Evolutionary conservation across 768 basidiomycete genomes (phyloP), one percentile per base, ranked within the genome.

Genomic region (Boletus rubropictus): DNA sequence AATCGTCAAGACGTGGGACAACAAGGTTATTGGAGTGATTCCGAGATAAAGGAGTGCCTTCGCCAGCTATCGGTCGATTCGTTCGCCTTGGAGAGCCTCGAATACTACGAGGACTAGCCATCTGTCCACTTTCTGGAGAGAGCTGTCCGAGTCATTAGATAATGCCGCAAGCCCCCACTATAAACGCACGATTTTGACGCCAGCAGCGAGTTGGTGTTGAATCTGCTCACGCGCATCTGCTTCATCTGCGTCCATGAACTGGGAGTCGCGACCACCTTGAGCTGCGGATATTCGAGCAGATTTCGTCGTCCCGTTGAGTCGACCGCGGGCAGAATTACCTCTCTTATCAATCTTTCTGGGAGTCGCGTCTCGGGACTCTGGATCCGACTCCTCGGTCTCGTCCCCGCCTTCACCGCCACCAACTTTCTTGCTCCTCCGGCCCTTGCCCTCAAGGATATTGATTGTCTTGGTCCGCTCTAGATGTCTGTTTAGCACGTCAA

Each of bases 201-300:
- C 89, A 46, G 82, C 83, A 28, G 78, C 83, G 25, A 94, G 68
- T 50, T 89, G 89, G 51, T 87, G 82, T 59, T 92, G 88, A 37
- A 95, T 88, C 63, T 94, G 90, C 58, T 87, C 84, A 53, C 86
- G 79, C 7, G 88, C 89, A 55, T 84, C 75, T 11, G 78, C 82
- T 44, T 89, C 89, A 54, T 92, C 89, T 4, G 89, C 89, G 63
- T 92, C 89, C 84, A 89, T 84, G 59, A 91, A 91, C 57, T 90
- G 89, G 10, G 89, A 91, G 3, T 76, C 74, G 6, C 80, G 78
- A 15, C 80, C 80, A 58, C 67, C 73, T 42, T 74, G 73, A 2
- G 58, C 61, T 24, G 66, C 66, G 4, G 77, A 74, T 21, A 53
- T 53, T 33, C 78, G 74, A 22, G 69, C 54, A 24, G 67, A 49